Conservation (phyloP, 1,284 basidiomycete species). For the Polyporus tsugae region DNA sequence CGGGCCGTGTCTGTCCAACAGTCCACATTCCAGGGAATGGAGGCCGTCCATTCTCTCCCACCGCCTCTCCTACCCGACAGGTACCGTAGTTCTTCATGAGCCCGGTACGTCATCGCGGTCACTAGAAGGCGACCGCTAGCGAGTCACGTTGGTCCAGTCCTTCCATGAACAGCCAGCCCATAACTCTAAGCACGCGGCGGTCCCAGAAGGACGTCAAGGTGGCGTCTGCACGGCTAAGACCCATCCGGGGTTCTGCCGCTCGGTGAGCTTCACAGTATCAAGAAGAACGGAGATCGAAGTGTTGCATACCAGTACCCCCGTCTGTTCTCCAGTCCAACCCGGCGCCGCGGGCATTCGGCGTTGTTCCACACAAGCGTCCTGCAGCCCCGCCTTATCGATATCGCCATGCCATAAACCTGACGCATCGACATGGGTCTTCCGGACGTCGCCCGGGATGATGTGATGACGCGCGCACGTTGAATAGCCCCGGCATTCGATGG, state of each 20-base stretch:
- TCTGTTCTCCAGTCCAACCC: not conserved
- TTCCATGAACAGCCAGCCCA: not conserved
- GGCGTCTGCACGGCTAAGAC: conserved; percentile 4
- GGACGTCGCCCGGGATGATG: not conserved
- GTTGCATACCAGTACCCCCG: not conserved
- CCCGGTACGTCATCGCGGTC: not conserved
- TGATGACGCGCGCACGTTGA: not conserved
- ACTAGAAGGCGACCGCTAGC: not conserved
- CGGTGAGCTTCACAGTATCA: not conserved
- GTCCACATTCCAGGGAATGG: not conserved
- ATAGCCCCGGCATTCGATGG: not conserved
- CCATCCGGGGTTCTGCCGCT: not conserved
- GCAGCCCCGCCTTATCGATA: not conserved
- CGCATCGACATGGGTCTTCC: not conserved
- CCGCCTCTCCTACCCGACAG: not conserved
- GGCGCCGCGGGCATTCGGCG: not conserved
- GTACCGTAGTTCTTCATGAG: not conserved
- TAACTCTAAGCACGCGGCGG: not conserved
- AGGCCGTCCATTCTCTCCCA: not conserved
- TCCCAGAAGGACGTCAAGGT: conserved; percentile 10
- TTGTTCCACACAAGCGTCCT: not conserved
- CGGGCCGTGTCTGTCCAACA: not conserved
- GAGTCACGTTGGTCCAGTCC: not conserved
- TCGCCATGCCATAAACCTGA: not conserved
- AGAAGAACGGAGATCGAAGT: not conserved